Base-by-base conservation (phyloP, 805 yeast species). In the Ogataea degrootiae region DNA sequence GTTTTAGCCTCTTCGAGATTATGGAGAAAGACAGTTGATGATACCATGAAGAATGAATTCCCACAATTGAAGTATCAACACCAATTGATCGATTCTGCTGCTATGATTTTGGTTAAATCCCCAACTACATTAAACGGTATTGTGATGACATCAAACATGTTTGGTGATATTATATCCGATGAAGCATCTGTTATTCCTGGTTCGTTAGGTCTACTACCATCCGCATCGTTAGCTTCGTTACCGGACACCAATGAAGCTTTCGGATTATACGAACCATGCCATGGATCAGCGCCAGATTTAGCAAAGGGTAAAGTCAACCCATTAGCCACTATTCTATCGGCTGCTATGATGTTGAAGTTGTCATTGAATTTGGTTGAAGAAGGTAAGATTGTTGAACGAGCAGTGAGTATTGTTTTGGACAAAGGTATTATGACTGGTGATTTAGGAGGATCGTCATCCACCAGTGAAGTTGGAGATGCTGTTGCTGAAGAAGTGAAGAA, bases 161-260 rank as follows among this genome's bases (percentile, higher is more conserved):
- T 94, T 68, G 99, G 99, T 63, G 99, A 94, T 68, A 94, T 94
- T 68, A 88, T 94, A 61, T 87, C 96, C 47, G 99, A 94, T 68
- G 99, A 94, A 74, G 97, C 98, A 31, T 86, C 96, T 17, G 97
- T 91, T 43, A 94, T 94, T 60, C 99, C 99, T 39, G 99, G 99
- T 41, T 92, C 98, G 23, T 76, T 94, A 53, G 99, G 99, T 51
- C 79, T 94, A 57, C 78, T 94, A 55, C 99, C 99, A 43, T 88
- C 97, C 47, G 95, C 99, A 3, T 92, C 98, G 19, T 79, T 94
- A 63, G 94, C 97, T 4, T 89, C 97, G n/a, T 77, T 94, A 64
- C 99, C 99, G 45, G 97, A 92, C 69, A 81, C 92, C 37, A 91
- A 91, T 76, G 74, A 78, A 43, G 98, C 98, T 0, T 91, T 94